Percentiles rank a stretch among this genome's conserved stretches.
These are phyloP conservation scores for Elongisporangium undulatum DNA, from an alignment of 352 stramenopile genomes.

Conservation along the genomic window DNA sequence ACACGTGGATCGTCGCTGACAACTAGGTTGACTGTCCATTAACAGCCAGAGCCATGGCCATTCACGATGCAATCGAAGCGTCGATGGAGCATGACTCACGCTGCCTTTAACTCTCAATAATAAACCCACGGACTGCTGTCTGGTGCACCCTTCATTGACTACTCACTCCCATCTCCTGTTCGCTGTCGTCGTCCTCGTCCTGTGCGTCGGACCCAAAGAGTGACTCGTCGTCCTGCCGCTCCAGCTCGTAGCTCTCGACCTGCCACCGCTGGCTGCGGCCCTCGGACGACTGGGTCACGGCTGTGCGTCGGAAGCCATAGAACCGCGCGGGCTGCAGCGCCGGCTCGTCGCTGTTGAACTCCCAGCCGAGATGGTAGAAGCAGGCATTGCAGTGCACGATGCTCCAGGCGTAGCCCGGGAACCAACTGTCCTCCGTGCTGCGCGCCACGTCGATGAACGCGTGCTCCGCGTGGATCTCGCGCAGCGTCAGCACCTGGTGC, in stretches of 20 bases:
- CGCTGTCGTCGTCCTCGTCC: slow-evolving; percentile 13
- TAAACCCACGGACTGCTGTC: background rate
- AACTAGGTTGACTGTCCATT: slow-evolving; percentile 44
- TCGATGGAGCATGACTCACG: background rate
- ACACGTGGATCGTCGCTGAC: slow-evolving; percentile 87
- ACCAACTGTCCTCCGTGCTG: slow-evolving; percentile 74
- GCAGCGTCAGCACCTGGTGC: slow-evolving; percentile 78
- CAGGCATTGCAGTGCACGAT: slow-evolving; percentile 69
- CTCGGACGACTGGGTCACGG: slow-evolving; percentile 34
- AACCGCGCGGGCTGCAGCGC: slow-evolving; percentile 31
- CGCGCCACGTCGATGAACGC: slow-evolving; percentile 39
- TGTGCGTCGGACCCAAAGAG: slow-evolving; percentile 6
- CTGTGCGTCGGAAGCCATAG: slow-evolving; percentile 62
- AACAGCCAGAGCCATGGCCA: background rate
- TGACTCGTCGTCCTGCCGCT: slow-evolving; percentile 10
- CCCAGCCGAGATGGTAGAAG: slow-evolving; percentile 71
- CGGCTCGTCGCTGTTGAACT: slow-evolving; percentile 48
- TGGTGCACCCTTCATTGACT: background rate
- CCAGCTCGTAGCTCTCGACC: background rate
- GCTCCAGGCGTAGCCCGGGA: slow-evolving; percentile 76
- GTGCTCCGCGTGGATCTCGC: slow-evolving; percentile 33
- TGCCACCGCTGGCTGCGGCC: background rate
- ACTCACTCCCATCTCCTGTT: background rate
- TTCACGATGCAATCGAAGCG: background rate
- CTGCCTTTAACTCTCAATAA: background rate